Evolutionary conservation across 148 eudicot genomes (phyloP).

Genomic region (Chenopodium quinoa): DNA sequence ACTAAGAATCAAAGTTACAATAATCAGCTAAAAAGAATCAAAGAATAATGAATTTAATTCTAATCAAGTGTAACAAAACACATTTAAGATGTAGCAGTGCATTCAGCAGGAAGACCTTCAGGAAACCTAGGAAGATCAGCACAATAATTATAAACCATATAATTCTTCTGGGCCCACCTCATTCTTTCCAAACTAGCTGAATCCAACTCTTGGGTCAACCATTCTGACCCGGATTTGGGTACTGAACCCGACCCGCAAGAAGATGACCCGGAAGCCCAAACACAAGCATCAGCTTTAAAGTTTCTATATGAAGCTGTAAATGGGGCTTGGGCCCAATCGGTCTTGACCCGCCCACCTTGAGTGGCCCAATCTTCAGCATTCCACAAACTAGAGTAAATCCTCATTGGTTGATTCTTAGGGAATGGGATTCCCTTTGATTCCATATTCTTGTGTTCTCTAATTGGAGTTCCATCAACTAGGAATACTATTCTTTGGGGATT

Average conservation of each 20-base stretch:
- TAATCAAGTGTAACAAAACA: neutral
- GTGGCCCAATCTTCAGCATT: constrained; percentile 46
- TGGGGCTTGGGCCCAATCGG: constrained; percentile 35
- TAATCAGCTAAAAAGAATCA: neutral
- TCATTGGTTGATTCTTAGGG: constrained; percentile 39
- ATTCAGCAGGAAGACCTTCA: constrained; percentile 40
- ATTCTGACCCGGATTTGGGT: constrained; percentile 6
- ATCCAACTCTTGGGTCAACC: constrained; percentile 41
- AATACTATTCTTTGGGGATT: constrained; percentile 35
- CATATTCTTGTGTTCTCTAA: constrained; percentile 36
- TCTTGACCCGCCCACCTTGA: constrained; percentile 37
- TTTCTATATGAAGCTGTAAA: constrained; percentile 23
- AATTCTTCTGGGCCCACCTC: constrained; percentile 37
- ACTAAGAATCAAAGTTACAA: too few relatives aligned
- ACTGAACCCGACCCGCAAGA: constrained; percentile 23
- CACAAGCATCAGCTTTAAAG: constrained; percentile 31
- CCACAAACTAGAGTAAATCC: constrained; percentile 37
- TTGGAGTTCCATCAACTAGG: constrained; percentile 31
- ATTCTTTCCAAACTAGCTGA: constrained; percentile 31
- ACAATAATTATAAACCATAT: constrained; percentile 47
- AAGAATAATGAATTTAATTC: too few relatives aligned
- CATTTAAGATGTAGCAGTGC: constrained; percentile 23
- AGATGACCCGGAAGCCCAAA: constrained; percentile 25
- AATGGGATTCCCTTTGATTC: constrained; percentile 32
- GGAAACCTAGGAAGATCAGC: constrained; percentile 43